Conservation (phyloP, 1,284 basidiomycete genomes). For the Leccinum pachyderme region DNA sequence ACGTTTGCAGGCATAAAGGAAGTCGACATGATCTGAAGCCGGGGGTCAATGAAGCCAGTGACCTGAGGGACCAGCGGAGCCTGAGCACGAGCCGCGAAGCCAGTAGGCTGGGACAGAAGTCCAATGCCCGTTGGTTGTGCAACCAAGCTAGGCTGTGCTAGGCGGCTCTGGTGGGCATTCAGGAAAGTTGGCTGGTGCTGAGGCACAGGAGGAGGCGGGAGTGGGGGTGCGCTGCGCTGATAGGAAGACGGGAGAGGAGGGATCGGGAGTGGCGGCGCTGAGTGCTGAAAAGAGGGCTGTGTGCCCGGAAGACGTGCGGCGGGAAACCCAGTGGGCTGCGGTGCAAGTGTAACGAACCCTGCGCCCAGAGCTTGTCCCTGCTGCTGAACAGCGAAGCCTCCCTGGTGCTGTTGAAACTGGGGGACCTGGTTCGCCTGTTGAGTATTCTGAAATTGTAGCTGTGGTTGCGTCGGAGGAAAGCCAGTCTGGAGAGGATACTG, state of each 20-base stretch:
- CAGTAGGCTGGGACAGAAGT: constrained; percentile 30
- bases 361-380: constrained; percentile 45
- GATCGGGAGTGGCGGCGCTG: constrained; percentile 45
- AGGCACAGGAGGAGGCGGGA: constrained; percentile 35
- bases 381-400: too few relatives aligned
- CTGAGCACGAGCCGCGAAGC: constrained; percentile 47
- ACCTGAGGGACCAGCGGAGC: constrained; percentile 68
- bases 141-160: constrained; percentile 47
- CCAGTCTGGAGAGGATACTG: constrained; percentile 63
- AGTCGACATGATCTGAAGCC: constrained; percentile 80
- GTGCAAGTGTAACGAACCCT: constrained; percentile 65
- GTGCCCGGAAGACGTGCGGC: constrained; percentile 71
- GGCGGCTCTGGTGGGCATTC: constrained; percentile 35
- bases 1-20: constrained; percentile 82
- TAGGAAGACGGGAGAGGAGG: constrained; percentile 70
- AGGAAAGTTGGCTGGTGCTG: constrained; percentile 51
- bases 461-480: constrained; percentile 46
- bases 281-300: constrained; percentile 48
- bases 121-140: constrained; percentile 21
- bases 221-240: constrained; percentile 42
- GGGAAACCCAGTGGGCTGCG: constrained; percentile 54
- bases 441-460: constrained; percentile 41
- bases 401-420: constrained; percentile 38
- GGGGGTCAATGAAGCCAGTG: constrained; percentile 84
- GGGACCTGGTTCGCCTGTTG: constrained; percentile 33